Evolutionary conservation across 345 rosid species (phyloP), one percentile per base, ranked within the genome.

Genomic region (Eucalyptus melliodora): DNA sequence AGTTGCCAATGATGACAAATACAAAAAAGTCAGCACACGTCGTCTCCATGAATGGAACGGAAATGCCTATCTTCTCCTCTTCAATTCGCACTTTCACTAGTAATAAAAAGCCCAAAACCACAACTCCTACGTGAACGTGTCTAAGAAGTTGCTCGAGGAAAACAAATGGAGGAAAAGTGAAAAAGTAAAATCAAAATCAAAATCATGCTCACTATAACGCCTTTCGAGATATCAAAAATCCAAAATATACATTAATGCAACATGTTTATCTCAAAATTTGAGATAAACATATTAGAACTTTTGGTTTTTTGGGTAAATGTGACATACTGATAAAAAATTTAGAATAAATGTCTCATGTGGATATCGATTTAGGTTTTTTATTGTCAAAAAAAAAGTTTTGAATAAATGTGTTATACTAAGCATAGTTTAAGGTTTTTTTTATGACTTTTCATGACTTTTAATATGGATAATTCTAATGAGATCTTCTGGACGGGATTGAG

Each of bases 291-390:
- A 53, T 53, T 8, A 1, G 2, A 4, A 53, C 8, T 53, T 53
- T 21, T 19, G 0, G 2, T 8, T 53, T 53, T 53, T 53, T 3
- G 24, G 10, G 2, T 53, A 53, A 8, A 53, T 8, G 11, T 19
- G 11, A 19, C 24, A 53, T 53, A 53, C 2, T 1, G 0, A 0
- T 53, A 53, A 53, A 53, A 53, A 19, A 19, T 3, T 19, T 19
- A 0, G 0, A 53, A 19, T 19, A 53, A 53, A 53, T 19, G 4
- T 2, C 0, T 53, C 2, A 21, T 0, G 9, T 53, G 24, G 0
- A 53, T 53, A 21, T 53, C 0, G 0, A 2, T 53, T 21, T 53
- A 53, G 5, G 5, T 8, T 21, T 53, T 53, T 53, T 21, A 53
- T 53, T 21, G 11, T 53, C 5, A 53, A 53, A 53, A 53, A 51